Evolutionary conservation across 805 yeast species (phyloP).

Genomic region (Ogataea pignaliae): DNA sequence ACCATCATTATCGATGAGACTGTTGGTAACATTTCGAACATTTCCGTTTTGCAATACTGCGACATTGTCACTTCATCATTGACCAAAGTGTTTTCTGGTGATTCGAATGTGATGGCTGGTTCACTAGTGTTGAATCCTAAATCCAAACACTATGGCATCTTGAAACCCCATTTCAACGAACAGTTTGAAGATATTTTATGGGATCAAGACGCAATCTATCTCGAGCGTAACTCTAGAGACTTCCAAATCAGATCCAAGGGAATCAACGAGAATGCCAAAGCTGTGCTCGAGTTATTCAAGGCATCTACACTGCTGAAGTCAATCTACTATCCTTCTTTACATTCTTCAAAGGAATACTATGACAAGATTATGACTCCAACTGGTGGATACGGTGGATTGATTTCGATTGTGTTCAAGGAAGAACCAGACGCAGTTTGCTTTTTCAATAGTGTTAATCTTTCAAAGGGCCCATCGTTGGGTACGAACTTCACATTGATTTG

Average conservation of each 20-base stretch:
- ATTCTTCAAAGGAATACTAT: constrained; percentile 55
- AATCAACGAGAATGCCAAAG: constrained; percentile 53
- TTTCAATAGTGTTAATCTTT: constrained; percentile 62
- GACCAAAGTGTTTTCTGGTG: constrained; percentile 92
- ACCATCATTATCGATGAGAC: constrained; percentile 91
- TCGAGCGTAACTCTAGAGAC: constrained; percentile 93
- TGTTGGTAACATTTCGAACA: constrained; percentile 83
- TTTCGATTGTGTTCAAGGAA: constrained; percentile 66
- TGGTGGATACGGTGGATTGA: constrained; percentile 88
- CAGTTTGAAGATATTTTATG: constrained; percentile 74
- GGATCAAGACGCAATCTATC: constrained; percentile 90
- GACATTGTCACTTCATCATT: constrained; percentile 84
- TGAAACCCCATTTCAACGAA: constrained; percentile 47
- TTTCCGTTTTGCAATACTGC: constrained; percentile 75
- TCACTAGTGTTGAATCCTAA: constrained; percentile 72
- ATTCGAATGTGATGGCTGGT: constrained; percentile 95
- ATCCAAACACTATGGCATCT: constrained; percentile 42
- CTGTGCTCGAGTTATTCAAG: constrained; percentile 49
- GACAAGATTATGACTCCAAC: constrained; percentile 60
- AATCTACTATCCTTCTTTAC: constrained; percentile 67
- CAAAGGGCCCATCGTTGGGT: constrained; percentile 90
- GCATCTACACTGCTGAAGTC: constrained; percentile 50
- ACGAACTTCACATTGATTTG: constrained; percentile 86
- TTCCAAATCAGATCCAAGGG: constrained; percentile 58
- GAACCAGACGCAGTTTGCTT: constrained; percentile 65